Conservation (phyloP, 179 eudicot species). For the Spergularia azorica region DNA sequence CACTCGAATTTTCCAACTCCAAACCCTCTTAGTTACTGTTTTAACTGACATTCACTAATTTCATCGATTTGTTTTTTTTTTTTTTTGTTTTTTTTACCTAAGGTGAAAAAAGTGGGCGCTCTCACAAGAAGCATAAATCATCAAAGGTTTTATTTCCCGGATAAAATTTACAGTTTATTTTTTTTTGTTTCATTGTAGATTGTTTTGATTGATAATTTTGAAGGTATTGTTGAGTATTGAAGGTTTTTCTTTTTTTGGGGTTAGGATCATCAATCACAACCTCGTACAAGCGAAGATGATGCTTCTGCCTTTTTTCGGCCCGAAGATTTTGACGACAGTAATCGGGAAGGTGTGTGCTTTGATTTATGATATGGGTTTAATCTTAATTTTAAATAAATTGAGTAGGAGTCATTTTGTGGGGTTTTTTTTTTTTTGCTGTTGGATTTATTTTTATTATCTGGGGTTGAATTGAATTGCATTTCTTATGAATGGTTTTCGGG, state of each 20-base stretch:
- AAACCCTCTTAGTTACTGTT: too few species aligned
- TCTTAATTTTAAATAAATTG: background rate
- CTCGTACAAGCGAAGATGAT: constrained; percentile 39
- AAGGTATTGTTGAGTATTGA: background rate
- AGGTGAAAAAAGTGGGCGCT: constrained; percentile 51
- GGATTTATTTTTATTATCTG: too few species aligned
- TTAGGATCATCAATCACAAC: constrained; percentile 49
- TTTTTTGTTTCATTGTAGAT: background rate
- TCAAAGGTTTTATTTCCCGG: constrained; percentile 29
- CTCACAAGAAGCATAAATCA: constrained; percentile 50
- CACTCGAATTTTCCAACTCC: too few species aligned
- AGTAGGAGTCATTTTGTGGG: background rate
- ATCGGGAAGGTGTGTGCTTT: constrained; percentile 35
- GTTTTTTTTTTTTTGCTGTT: background rate
- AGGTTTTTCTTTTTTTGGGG: constrained; percentile 1
- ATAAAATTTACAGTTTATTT: background rate
- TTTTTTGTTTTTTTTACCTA: background rate
- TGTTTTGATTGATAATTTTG: constrained; percentile 1
- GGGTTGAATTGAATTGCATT: too few species aligned
- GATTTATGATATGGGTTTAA: constrained; percentile 8
- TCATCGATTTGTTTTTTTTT: background rate
- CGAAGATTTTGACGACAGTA: constrained; percentile 48
- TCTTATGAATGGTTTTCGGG: too few species aligned
- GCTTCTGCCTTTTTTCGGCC: constrained; percentile 36
- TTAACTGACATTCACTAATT: background rate